These are phyloP conservation scores for Heimioporus sp. DNA, from an alignment of 768 basidiomycete species.

Conservation along the genomic window DNA sequence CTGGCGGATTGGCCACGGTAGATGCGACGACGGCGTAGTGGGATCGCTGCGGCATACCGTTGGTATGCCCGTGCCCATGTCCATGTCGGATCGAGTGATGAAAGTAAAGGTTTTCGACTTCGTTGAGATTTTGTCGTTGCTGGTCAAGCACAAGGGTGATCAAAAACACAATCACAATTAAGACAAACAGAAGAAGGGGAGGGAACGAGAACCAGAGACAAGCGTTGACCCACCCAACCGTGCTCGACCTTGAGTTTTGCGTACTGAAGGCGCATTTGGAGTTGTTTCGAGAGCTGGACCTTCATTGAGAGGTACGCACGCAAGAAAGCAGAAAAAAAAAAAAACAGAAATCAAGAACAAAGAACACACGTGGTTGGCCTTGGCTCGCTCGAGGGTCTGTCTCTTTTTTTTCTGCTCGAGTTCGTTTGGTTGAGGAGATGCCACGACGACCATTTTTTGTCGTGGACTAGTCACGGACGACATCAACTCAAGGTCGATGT, in stretches of 20 bases:
- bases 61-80: background rate
- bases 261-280: conserved; percentile 74
- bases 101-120: conserved; percentile 83
- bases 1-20: background rate
- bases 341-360: background rate
- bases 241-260: conserved; percentile 78
- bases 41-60: conserved; percentile 12
- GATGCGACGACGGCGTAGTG: conserved; percentile 3
- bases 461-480: conserved; percentile 6
- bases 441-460: conserved; percentile 19
- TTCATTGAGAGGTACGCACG: background rate
- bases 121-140: conserved; percentile 78
- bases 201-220: background rate
- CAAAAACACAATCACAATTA: background rate
- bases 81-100: conserved; percentile 48
- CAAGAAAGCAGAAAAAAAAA: background rate
- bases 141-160: conserved; percentile 22
- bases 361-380: conserved; percentile 52
- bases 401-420: conserved; percentile 41
- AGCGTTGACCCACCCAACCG: conserved; percentile 62
- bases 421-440: conserved; percentile 25
- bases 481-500: background rate
- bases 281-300: conserved; percentile 61
- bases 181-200: background rate
- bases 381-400: conserved; percentile 53